Base-by-base conservation (phyloP, 2,329 filamentous ascomycete species). In the Aspergillus glaucus region DNA sequence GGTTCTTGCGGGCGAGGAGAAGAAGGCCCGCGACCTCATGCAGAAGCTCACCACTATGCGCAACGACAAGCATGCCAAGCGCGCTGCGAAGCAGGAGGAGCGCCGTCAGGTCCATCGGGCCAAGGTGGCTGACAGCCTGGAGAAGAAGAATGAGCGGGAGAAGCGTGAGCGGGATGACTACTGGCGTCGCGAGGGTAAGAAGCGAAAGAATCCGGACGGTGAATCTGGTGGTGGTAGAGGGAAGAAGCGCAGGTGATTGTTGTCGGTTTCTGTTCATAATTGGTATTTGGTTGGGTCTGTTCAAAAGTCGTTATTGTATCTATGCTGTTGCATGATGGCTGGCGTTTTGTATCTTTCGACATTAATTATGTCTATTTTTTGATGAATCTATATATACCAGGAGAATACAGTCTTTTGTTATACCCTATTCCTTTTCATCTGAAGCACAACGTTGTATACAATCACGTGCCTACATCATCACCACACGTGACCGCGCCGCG, bases 131-230 rank as follows among this genome's bases (percentile, higher is more conserved):
- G 88, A 88, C 63, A 84, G 84, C 62, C 78, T 84, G 62, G 90
- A 95, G 79, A 94, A 90, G 82, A 87, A 88, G 73, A 80, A 80
- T 50, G 88, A 85, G 52, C 77, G 91, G 46, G 91, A 97, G 77
- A 94, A 91, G 81, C 82, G 83, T 61, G 92, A 98, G 75, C 86
- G 84, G 65, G 86, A 95, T 68, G 91, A 95, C 60, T 98, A 84
- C 65, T 98, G 93, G 93, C 78, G 83, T 61, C 84, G 84, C 61
- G 94, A 98, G 72, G 93, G 93, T 8, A 88, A 86, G 75, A 88
- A 88, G 75, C 76, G 85, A 58, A 82, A 80, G 68, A 76, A 76
- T 30, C 72, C 76, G 56, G 75, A 72, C 17, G 76, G 75, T 45
- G 77, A 73, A 17, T 78, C 70, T 26, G 79, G 76, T 26, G 79